Conservation (phyloP, 2,329 filamentous ascomycete species). For the Paraphaeosphaeria sporulosa region DNA sequence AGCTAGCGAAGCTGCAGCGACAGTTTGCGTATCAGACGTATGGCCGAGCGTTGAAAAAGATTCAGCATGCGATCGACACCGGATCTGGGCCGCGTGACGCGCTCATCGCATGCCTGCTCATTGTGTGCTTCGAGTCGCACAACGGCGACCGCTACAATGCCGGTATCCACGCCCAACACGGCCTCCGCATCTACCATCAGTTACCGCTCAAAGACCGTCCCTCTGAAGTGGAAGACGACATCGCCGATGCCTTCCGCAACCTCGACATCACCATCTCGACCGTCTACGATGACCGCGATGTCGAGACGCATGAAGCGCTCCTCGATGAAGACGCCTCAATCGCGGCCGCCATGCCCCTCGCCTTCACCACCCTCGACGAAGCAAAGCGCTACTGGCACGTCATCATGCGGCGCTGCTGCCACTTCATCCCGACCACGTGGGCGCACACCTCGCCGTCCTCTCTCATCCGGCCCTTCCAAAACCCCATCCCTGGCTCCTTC, state of each 20-base stretch:
- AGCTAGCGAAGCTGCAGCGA: constrained; percentile 20
- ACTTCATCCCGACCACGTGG: constrained; percentile 23
- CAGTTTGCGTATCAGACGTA: constrained; percentile 22
- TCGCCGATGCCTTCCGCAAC: constrained; percentile 23
- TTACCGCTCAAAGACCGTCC: constrained; percentile 1
- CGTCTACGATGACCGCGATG: constrained; percentile 14
- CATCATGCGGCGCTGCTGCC: constrained; percentile 18
- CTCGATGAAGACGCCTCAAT: constrained; percentile 15
- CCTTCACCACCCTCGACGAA: constrained; percentile 14
- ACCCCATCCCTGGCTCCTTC: constrained; percentile 13
- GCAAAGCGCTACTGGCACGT: constrained; percentile 21
- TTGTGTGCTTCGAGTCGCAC: constrained; percentile 24
- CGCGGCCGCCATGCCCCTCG: constrained; percentile 12
- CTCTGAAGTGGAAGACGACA: constrained; percentile 21
- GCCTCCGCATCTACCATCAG: constrained; percentile 20
- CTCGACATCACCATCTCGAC: constrained; percentile 22
- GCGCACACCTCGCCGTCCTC: constrained; percentile 8
- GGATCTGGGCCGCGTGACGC: constrained; percentile 17
- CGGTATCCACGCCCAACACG: constrained; percentile 15
- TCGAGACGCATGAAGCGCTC: constrained; percentile 9
- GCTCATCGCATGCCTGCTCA: constrained; percentile 21
- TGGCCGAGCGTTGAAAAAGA: constrained; percentile 20
- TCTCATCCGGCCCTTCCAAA: constrained; percentile 11
- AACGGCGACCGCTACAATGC: constrained; percentile 22
- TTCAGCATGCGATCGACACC: constrained; percentile 19